phyloP scores from a whole-genome alignment of 495 filamentous ascomycete species.

The Margaritispora aquatica region DNA sequence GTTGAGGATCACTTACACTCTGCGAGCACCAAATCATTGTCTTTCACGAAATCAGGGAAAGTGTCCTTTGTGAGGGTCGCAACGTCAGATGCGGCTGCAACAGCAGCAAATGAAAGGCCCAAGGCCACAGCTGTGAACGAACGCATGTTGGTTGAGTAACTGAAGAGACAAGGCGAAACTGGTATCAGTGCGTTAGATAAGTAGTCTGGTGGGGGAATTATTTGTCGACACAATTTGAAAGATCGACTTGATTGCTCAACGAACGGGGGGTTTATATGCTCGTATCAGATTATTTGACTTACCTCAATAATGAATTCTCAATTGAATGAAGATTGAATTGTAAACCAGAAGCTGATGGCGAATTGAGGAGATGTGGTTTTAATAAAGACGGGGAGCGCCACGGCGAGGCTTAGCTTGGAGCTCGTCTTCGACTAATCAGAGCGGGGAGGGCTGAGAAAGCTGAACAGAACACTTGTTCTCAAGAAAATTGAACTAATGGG shows the following conservation, averaged over 20 bases:
- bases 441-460: neutral
- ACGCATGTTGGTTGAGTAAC: slow-evolving; percentile 40
- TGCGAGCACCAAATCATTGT: slow-evolving; percentile 74
- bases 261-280: neutral
- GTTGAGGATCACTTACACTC: slow-evolving; percentile 53
- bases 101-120: slow-evolving; percentile 53
- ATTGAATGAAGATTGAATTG: neutral
- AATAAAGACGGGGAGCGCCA: neutral
- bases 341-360: neutral
- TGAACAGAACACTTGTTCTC: neutral
- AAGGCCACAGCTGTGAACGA: slow-evolving; percentile 50
- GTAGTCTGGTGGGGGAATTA: neutral
- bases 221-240: neutral
- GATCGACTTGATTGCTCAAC: neutral
- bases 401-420: neutral
- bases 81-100: slow-evolving; percentile 68
- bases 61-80: slow-evolving; percentile 76
- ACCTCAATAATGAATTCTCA: neutral
- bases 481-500: neutral
- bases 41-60: slow-evolving; percentile 78
- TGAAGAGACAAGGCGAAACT: slow-evolving; percentile 1
- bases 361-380: neutral
- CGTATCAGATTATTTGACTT: too few species aligned
- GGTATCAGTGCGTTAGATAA: slow-evolving; percentile 3
- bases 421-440: neutral